phyloP scores from a whole-genome alignment of 1,284 basidiomycete genomes.

The Exobasidium rhododendri region DNA sequence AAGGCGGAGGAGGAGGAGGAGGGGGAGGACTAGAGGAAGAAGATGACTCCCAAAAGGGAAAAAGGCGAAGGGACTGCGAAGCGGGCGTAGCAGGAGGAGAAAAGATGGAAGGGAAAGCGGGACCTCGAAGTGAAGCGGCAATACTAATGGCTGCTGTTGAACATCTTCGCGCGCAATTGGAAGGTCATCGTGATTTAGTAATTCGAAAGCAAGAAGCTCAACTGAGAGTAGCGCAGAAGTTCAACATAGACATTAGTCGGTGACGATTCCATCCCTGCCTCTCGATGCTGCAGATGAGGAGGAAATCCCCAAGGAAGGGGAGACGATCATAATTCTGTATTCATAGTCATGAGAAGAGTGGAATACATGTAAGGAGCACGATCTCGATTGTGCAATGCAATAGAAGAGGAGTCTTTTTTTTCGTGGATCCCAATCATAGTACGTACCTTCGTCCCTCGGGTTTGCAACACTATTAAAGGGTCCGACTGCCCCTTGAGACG shows the following conservation, averaged over 20 bases:
- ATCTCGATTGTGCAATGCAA: no score
- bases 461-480: no score
- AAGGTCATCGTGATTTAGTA: constrained; percentile 10
- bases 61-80: constrained; percentile 2
- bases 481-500: no score
- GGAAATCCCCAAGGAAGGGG: no score
- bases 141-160: constrained; percentile 26
- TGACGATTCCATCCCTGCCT: no score
- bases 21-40: constrained; percentile 4
- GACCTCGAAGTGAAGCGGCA: constrained; percentile 36
- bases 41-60: not conserved
- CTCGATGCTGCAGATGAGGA: no score
- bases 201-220: constrained; percentile 6
- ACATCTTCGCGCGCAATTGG: constrained; percentile 10
- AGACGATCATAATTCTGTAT: no score
- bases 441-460: no score
- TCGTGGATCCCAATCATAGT: no score
- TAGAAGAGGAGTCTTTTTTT: no score
- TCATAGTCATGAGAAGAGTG: no score
- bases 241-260: not conserved
- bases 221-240: not conserved
- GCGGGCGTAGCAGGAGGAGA: constrained; percentile 2
- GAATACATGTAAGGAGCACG: no score
- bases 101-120: constrained; percentile 36
- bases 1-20: constrained; percentile 5